phyloP scores from a whole-genome alignment of 1,139 yeast genomes.

The Taphrina pruni region DNA sequence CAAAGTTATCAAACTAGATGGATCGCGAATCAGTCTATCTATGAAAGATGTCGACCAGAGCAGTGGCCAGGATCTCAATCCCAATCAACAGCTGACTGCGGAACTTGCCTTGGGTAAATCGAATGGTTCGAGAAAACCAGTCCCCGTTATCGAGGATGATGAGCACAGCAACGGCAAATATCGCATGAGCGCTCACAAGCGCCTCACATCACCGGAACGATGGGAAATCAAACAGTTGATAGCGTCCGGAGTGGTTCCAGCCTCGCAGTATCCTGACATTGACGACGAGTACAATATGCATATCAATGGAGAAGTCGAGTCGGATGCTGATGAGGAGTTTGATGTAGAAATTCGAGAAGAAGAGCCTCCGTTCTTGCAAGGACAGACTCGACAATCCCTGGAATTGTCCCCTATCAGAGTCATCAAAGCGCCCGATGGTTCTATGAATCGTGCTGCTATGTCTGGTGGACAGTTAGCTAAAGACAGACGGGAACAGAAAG shows the following conservation, averaged over 20 bases:
- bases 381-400: conserved; percentile 57
- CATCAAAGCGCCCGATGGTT: conserved; percentile 76
- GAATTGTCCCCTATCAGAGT: conserved; percentile 64
- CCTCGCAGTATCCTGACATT: conserved; percentile 74
- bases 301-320: conserved; percentile 50
- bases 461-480: conserved; percentile 74
- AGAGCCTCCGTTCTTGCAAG: conserved; percentile 75
- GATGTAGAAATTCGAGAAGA: conserved; percentile 75
- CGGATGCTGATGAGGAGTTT: conserved; percentile 62
- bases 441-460: conserved; percentile 75
- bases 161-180: conserved; percentile 13
- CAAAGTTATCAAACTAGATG: conserved; percentile 61
- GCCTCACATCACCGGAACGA: conserved; percentile 81
- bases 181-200: conserved; percentile 50
- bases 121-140: conserved; percentile 26
- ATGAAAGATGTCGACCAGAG: conserved; percentile 78
- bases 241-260: conserved; percentile 75
- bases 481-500: conserved; percentile 67
- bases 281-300: conserved; percentile 58
- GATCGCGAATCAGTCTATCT: conserved; percentile 59
- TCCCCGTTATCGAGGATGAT: conserved; percentile 33
- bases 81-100: conserved; percentile 42
- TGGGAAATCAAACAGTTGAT: conserved; percentile 88
- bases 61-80: conserved; percentile 60
- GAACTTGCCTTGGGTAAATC: conserved; percentile 41